phyloP scores from a whole-genome alignment of 139 green algal genomes.

The Axilococcus clingmanii region DNA sequence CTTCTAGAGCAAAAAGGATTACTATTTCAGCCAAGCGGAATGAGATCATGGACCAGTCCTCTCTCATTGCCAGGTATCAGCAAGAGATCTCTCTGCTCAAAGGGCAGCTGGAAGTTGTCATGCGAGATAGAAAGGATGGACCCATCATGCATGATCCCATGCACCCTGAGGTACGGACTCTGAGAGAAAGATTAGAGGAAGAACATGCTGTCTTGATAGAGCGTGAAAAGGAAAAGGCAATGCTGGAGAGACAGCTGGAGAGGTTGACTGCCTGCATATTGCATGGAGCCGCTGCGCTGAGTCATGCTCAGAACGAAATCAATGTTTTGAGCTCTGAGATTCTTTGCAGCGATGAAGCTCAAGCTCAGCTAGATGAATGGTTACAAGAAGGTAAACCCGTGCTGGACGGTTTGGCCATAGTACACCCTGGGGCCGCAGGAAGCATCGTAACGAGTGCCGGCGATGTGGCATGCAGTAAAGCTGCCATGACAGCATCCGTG shows the following conservation, averaged over 20 bases:
- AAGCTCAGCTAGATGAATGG: neutral
- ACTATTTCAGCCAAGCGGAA: constrained; percentile 35
- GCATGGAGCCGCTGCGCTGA: constrained; percentile 4
- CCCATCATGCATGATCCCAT: constrained; percentile 23
- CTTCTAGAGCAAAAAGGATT: constrained; percentile 73
- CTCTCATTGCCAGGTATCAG: constrained; percentile 74
- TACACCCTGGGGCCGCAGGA: neutral
- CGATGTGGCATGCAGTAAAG: too few relatives aligned
- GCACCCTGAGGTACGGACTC: constrained; percentile 35
- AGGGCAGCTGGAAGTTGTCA: constrained; percentile 56
- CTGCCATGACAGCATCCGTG: too few relatives aligned
- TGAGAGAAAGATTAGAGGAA: constrained; percentile 61
- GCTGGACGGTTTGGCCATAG: neutral
- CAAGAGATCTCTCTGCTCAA: constrained; percentile 69
- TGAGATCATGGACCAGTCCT: constrained; percentile 68
- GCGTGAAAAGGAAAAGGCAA: constrained; percentile 20
- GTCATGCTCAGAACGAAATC: constrained; percentile 1
- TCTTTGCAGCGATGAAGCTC: neutral
- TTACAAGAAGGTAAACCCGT: neutral
- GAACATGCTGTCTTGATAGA: constrained; percentile 41
- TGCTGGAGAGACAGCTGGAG: constrained; percentile 9
- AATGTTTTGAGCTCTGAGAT: too few relatives aligned
- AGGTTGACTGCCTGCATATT: constrained; percentile 19
- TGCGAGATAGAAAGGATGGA: constrained; percentile 16
- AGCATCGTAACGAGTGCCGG: neutral